These are phyloP conservation scores for Ceriops tagal DNA, from an alignment of 345 rosid species.

Conservation along the genomic window DNA sequence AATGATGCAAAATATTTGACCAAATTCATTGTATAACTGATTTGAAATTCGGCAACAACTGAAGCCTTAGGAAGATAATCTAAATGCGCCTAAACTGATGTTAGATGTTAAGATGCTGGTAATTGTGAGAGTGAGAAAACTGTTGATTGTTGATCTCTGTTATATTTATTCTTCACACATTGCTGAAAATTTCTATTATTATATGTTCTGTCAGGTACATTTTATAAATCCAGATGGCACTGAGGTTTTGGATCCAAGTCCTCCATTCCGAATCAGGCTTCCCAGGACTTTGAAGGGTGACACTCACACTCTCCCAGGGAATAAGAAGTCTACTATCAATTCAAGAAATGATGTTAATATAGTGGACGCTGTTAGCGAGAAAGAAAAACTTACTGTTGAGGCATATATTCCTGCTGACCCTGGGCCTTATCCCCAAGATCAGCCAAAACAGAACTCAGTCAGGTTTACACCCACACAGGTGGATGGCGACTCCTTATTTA, in stretches of 20 bases:
- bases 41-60: too few species aligned
- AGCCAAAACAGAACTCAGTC: slow-evolving; percentile 91
- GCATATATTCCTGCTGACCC: slow-evolving; percentile 91
- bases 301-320: slow-evolving; percentile 74
- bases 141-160: not conserved
- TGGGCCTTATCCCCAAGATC: slow-evolving; percentile 99
- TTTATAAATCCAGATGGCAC: slow-evolving; percentile 65
- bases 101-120: too few species aligned
- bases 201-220: slow-evolving; percentile 41
- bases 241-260: slow-evolving; percentile 60
- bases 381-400: slow-evolving; percentile 80
- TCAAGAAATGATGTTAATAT: slow-evolving; percentile 42
- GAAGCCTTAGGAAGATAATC: too few species aligned
- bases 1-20: too few species aligned
- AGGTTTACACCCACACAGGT: slow-evolving; percentile 97
- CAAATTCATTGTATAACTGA: too few species aligned
- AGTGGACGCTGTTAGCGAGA: slow-evolving; percentile 46
- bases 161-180: not conserved
- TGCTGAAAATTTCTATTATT: too few species aligned
- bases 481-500: slow-evolving; percentile 5
- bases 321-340: slow-evolving; percentile 45
- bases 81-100: too few species aligned
- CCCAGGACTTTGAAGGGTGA: slow-evolving; percentile 68
- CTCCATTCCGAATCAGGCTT: slow-evolving; percentile 77
- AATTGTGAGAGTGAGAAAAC: not conserved